phyloP scores from a whole-genome alignment of 2,329 filamentous ascomycete genomes.

The Simplicillium sp. region DNA sequence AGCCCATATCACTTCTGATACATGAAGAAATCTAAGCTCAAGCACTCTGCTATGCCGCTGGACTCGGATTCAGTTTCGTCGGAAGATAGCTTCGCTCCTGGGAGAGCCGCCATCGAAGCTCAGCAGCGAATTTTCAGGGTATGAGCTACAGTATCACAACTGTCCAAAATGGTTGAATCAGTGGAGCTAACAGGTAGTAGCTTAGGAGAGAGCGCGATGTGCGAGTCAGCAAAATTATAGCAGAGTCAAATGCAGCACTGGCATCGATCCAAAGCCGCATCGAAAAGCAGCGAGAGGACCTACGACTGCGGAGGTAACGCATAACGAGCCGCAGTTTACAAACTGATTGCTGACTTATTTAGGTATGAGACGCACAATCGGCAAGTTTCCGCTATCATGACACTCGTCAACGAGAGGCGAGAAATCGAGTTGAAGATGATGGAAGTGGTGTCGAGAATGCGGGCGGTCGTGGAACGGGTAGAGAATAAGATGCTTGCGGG shows the following conservation, averaged over 20 bases:
- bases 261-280: slow-evolving; percentile 14
- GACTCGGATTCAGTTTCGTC: neutral
- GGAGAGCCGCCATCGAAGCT: slow-evolving; percentile 12
- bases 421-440: slow-evolving; percentile 2
- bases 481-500: slow-evolving; percentile 20
- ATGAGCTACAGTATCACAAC: neutral
- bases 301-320: slow-evolving; percentile 14
- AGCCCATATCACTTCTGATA: too few species aligned
- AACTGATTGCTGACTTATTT: neutral
- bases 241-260: slow-evolving; percentile 14
- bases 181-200: slow-evolving; percentile 8
- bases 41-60: neutral
- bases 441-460: slow-evolving; percentile 5
- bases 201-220: slow-evolving; percentile 19
- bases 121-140: slow-evolving; percentile 19
- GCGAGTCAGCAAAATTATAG: slow-evolving; percentile 13
- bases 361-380: neutral
- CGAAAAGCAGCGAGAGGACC: slow-evolving; percentile 12
- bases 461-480: slow-evolving; percentile 11
- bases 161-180: neutral
- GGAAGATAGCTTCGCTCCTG: slow-evolving; percentile 13
- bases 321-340: neutral
- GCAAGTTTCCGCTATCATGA: slow-evolving; percentile 1
- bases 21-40: neutral
- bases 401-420: neutral